Percentiles rank a stretch among this genome's conserved stretches.
Conservation (phyloP, 164 flowering plant genomes). For the Aristolochia contorta region DNA sequence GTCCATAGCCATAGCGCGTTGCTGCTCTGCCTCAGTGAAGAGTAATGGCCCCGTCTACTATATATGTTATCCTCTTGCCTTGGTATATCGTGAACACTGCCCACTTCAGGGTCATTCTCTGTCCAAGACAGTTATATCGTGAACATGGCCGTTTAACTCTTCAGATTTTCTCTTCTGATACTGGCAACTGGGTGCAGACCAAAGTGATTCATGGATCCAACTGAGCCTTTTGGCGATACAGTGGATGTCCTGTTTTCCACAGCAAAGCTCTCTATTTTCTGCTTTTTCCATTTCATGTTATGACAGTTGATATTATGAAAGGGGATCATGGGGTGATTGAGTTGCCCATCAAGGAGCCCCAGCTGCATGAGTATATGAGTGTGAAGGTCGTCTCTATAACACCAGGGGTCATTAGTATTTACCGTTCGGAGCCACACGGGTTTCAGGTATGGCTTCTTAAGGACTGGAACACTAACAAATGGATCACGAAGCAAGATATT, state of each 20-base stretch:
- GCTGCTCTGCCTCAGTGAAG: background rate
- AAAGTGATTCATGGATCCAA: background rate
- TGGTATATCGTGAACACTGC: background rate
- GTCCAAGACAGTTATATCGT: background rate
- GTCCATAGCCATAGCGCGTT: background rate
- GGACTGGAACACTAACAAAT: background rate
- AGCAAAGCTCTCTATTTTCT: background rate
- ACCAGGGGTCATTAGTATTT: background rate
- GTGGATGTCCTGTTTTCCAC: background rate
- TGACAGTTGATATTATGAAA: background rate
- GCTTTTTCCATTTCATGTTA: background rate
- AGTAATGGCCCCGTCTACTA: background rate
- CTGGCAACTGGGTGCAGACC: background rate
- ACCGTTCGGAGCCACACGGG: background rate
- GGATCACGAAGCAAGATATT: background rate
- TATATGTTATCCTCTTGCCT: constrained; percentile 3
- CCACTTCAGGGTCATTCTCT: background rate
- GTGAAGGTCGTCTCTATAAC: background rate
- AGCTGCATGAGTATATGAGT: background rate
- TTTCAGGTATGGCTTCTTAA: background rate
- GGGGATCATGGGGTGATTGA: background rate
- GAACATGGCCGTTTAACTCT: background rate
- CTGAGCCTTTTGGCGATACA: background rate
- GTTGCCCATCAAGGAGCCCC: background rate
- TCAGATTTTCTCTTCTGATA: background rate